Evolutionary conservation across 163 green algal genomes (phyloP).

Genomic region (Scenedesmus sp.): DNA sequence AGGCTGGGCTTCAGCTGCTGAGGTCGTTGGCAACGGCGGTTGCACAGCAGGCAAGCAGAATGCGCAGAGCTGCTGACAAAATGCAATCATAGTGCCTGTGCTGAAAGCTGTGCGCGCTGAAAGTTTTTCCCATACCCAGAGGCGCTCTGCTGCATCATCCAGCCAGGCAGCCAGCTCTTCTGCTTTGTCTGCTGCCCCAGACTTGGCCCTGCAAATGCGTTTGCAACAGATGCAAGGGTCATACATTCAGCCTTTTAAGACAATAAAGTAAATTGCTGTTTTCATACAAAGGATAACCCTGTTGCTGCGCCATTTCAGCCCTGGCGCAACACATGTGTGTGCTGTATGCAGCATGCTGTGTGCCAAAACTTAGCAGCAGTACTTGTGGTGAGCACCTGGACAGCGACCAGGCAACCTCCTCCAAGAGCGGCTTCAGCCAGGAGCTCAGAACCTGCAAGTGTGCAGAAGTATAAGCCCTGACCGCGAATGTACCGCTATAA

Average conservation of each 20-base stretch:
- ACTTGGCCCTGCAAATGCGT: not conserved
- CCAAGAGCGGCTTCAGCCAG: not conserved
- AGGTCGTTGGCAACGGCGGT: too few species aligned
- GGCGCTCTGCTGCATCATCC: not conserved
- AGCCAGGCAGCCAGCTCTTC: not conserved
- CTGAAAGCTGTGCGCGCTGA: not conserved
- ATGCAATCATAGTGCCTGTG: not conserved
- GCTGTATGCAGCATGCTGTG: not conserved
- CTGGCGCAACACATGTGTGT: too few species aligned
- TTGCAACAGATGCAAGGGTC: not conserved
- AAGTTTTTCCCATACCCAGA: not conserved
- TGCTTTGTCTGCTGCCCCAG: not conserved
- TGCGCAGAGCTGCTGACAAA: not conserved
- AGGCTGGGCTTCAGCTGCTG: too few species aligned
- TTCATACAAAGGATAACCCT: not conserved
- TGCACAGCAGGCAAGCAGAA: not conserved
- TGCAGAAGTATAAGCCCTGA: not conserved
- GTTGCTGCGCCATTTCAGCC: too few species aligned
- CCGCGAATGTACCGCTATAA: not conserved
- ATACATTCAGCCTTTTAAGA: not conserved
- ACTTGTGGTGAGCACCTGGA: not conserved
- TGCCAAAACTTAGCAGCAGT: not conserved
- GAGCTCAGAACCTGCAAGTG: not conserved
- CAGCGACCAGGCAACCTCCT: not conserved
- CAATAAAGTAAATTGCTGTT: not conserved